Conservation (phyloP, 2,329 filamentous ascomycete species). For the Ophidiomyces ophidiicola region DNA sequence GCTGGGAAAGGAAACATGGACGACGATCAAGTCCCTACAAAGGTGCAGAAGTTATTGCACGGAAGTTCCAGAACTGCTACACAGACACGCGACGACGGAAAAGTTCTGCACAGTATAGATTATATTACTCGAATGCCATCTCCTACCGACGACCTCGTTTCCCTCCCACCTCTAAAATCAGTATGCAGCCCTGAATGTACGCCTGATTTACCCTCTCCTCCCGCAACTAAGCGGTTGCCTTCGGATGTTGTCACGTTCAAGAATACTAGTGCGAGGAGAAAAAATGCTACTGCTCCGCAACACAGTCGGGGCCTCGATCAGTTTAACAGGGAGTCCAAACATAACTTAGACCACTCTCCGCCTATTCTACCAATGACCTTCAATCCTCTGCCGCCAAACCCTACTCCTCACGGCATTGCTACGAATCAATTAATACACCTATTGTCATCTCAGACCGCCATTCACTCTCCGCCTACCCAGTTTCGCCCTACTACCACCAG, state of each 20-base stretch:
- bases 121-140: conserved; percentile 16
- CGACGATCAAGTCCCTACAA: conserved; percentile 2
- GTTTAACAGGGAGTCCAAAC: conserved; percentile 9
- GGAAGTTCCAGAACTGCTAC: not conserved
- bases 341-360: conserved; percentile 5
- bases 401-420: not conserved
- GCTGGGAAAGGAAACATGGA: not conserved
- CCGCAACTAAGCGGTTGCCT: conserved; percentile 5
- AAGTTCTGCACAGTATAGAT: conserved; percentile 14
- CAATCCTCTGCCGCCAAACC: conserved; percentile 1
- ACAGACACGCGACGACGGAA: conserved; percentile 3
- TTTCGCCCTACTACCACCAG: conserved; percentile 3
- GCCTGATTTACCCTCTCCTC: conserved; percentile 2
- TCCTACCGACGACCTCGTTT: conserved; percentile 10
- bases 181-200: conserved; percentile 1
- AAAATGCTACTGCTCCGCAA: conserved; percentile 1
- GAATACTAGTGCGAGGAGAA: conserved; percentile 6
- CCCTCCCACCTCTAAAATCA: conserved; percentile 14
- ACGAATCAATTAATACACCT: not conserved
- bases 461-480: not conserved
- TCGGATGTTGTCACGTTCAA: conserved; percentile 11
- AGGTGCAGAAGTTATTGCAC: not conserved
- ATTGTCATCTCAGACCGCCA: not conserved
- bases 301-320: not conserved
- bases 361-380: conserved; percentile 6